Percentiles rank a stretch among this genome's conserved stretches.
These are phyloP conservation scores for Mycena polygramma DNA, from an alignment of 768 basidiomycete genomes.

Conservation along the genomic window DNA sequence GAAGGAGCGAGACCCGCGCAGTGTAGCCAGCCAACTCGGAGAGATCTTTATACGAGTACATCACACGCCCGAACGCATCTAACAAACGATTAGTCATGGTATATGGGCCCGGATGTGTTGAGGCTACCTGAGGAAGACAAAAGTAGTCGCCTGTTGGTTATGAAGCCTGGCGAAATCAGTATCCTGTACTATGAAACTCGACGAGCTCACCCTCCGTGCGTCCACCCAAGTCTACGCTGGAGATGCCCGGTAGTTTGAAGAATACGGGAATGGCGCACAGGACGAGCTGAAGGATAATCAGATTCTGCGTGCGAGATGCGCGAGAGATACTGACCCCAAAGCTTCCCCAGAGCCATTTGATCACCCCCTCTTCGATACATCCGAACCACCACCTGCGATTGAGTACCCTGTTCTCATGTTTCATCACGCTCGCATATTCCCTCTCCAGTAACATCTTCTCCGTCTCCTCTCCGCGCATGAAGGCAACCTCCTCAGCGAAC, in stretches of 20 bases:
- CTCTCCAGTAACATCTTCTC: conserved; percentile 94
- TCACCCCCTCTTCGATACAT: conserved; percentile 93
- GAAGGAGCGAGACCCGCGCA: conserved; percentile 86
- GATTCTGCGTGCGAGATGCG: conserved; percentile 19
- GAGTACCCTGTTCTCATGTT: conserved; percentile 88
- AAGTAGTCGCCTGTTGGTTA: conserved; percentile 93
- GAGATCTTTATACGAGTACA: conserved; percentile 98
- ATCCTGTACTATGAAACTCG: background rate
- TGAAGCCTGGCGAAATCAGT: conserved; percentile 73
- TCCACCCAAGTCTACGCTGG: conserved; percentile 78
- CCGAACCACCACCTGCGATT: conserved; percentile 90
- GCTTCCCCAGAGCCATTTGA: conserved; percentile 98
- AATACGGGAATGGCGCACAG: conserved; percentile 97
- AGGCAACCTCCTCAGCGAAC: conserved; percentile 90
- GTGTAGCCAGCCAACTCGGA: conserved; percentile 97
- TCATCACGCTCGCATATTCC: conserved; percentile 86
- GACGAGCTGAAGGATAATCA: conserved; percentile 63
- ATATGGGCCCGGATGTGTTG: background rate
- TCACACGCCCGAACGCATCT: conserved; percentile 95
- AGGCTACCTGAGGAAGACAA: conserved; percentile 83
- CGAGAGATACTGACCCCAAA: conserved; percentile 76
- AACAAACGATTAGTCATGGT: conserved; percentile 14
- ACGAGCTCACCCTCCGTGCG: conserved; percentile 83
- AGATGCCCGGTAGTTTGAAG: conserved; percentile 82
- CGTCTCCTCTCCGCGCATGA: conserved; percentile 88